A percentile compares a stretch with the other conserved stretches of the same genome.
phyloP scores from a whole-genome alignment of 345 rosid genomes.

The Gossypium anomalum region DNA sequence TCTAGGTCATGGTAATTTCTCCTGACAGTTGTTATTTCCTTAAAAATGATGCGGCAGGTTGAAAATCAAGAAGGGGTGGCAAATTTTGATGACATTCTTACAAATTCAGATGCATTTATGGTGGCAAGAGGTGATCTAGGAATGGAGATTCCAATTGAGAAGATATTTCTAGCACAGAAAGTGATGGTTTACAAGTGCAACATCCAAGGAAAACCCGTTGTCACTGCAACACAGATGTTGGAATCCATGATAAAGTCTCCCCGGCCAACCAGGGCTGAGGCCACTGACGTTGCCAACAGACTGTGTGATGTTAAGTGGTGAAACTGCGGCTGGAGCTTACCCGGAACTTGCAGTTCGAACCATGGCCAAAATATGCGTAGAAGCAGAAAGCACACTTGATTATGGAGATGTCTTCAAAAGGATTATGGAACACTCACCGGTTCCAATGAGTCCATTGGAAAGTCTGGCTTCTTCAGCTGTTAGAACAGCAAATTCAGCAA shows the following conservation, averaged over 20 bases:
- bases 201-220: slow-evolving; percentile 93
- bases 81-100: slow-evolving; percentile 83
- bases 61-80: slow-evolving; percentile 99
- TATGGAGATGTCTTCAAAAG: slow-evolving; percentile 84
- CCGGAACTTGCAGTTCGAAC: slow-evolving; percentile 86
- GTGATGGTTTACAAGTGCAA: slow-evolving; percentile 98
- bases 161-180: slow-evolving; percentile 93
- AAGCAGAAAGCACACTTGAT: slow-evolving; percentile 90
- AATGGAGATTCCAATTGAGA: slow-evolving; percentile 96
- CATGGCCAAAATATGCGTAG: slow-evolving; percentile 83
- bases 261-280: slow-evolving; percentile 95
- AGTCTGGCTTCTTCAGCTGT: slow-evolving; percentile 91
- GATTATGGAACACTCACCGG: slow-evolving; percentile 71
- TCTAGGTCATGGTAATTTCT: neutral
- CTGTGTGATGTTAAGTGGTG: slow-evolving; percentile 97
- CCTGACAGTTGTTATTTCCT: neutral
- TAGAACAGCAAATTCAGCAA: slow-evolving; percentile 81
- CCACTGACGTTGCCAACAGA: slow-evolving; percentile 97
- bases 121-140: slow-evolving; percentile 97
- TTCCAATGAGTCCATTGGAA: slow-evolving; percentile 95
- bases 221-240: slow-evolving; percentile 84
- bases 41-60: slow-evolving; percentile 41
- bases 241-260: slow-evolving; percentile 99
- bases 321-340: slow-evolving; percentile 97
- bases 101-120: slow-evolving; percentile 93